A percentile compares a stretch with the other conserved stretches of the same genome.
phyloP scores from a whole-genome alignment of 768 basidiomycete genomes.

The Leccinum subgranulosum region DNA sequence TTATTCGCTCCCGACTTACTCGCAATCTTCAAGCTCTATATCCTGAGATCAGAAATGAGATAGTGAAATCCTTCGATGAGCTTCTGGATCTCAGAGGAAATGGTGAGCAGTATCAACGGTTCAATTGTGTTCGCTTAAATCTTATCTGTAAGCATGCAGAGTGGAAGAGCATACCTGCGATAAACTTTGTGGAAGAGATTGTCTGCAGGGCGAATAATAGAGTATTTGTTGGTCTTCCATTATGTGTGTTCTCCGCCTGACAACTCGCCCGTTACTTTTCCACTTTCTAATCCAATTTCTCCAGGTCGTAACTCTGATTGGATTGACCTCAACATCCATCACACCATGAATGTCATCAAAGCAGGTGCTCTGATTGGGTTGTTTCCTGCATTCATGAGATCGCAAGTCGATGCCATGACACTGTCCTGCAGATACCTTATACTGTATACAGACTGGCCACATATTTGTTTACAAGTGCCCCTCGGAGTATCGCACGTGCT shows the following conservation, averaged over 20 bases:
- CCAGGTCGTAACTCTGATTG: neutral
- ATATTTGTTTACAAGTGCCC: neutral
- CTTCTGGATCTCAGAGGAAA: neutral
- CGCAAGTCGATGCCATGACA: conserved; percentile 21
- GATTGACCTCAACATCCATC: conserved; percentile 28
- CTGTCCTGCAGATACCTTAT: neutral
- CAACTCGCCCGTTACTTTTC: neutral
- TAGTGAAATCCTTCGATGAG: conserved; percentile 32
- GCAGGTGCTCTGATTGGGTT: neutral
- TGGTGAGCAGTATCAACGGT: neutral
- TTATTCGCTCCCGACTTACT: conserved; percentile 31
- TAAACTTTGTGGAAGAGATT: conserved; percentile 25
- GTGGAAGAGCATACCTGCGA: neutral
- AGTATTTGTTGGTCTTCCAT: conserved; percentile 44
- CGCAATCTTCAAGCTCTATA: conserved; percentile 38
- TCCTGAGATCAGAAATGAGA: conserved; percentile 44
- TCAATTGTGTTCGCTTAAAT: neutral
- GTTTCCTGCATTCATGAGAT: conserved; percentile 32
- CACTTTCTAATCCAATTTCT: too few species aligned
- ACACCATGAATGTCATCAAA: conserved; percentile 27
- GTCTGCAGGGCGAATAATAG: conserved; percentile 44
- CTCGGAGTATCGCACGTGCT: neutral
- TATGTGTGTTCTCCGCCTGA: conserved; percentile 30
- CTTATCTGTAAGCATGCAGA: neutral
- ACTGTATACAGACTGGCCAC: neutral